These are phyloP conservation scores for Agrocybe praecox DNA, from an alignment of 768 basidiomycete species.

Conservation along the genomic window DNA sequence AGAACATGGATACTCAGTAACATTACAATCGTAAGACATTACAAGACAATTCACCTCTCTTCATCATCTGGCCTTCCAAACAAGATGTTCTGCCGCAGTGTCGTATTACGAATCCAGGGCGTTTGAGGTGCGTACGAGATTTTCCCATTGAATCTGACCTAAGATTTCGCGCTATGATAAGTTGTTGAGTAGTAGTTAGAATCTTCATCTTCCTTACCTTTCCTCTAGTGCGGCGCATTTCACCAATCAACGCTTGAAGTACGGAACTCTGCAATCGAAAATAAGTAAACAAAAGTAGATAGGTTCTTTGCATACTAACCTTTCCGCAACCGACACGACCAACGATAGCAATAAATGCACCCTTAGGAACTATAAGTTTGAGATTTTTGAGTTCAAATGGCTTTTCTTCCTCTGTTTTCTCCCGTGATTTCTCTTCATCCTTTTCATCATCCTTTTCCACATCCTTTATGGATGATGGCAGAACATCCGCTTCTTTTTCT, in stretches of 20 bases:
- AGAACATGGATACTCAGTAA: no score
- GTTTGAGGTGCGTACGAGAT: conserved; percentile 63
- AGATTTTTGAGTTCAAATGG: conserved; percentile 57
- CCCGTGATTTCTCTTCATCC: conserved; percentile 2
- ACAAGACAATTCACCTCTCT: conserved; percentile 38
- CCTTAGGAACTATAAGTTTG: conserved; percentile 48
- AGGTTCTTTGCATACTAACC: conserved; percentile 27
- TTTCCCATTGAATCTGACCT: conserved; percentile 53
- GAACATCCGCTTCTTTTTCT: neutral
- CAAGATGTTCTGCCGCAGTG: conserved; percentile 71
- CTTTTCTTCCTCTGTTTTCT: conserved; percentile 33
- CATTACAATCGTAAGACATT: neutral
- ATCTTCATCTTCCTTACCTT: conserved; percentile 13
- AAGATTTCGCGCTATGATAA: neutral
- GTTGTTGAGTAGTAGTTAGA: no score
- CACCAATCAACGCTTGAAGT: conserved; percentile 62
- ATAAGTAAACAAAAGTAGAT: neutral
- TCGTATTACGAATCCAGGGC: conserved; percentile 71
- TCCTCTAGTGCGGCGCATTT: conserved; percentile 67
- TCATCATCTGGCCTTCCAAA: conserved; percentile 73
- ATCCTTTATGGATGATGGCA: conserved; percentile 9
- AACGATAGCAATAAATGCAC: conserved; percentile 70
- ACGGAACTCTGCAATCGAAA: conserved; percentile 47
- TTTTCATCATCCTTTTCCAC: conserved; percentile 16
- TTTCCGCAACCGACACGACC: conserved; percentile 79